Base-by-base conservation (phyloP, 129 eudicot genomes). In the Tagetes erecta region DNA sequence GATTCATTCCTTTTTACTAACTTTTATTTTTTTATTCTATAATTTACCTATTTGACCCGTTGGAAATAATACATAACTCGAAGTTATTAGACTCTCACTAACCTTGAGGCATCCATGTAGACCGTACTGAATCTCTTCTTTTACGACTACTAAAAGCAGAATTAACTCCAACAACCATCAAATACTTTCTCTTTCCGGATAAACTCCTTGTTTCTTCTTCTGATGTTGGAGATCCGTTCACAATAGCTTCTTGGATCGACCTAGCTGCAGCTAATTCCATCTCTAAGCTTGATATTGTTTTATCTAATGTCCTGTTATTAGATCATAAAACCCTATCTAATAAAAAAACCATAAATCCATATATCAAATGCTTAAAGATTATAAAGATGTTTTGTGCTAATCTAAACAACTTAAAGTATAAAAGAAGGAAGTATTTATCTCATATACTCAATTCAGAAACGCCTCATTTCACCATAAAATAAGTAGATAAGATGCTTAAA, bases 41-140 rank as follows among this genome's bases (percentile, higher is more conserved):
- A 20, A 20, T 50, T 50, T 50, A 50, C 3, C 6, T 1, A 50
- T 50, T 55, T 55, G 45, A 63, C 4, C 1, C 1, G 45, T 37
- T 37, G 5, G 8, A 63, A 6, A 63, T 37, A 37, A 59, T 4
- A 63, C 30, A 14, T 39, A 64, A 64, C 49, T 3, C 36, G 2
- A 39, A 64, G 6, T 39, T 12, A 62, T 11, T 11, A 4, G 58
- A 40, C 34, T 58, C 55, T 64, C 42, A 70, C 49, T 55, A 73
- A 88, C 97, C 97, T 92, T 92, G 97, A 12, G 96, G 96, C 97
- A 92, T 88, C 97, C 97, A 92, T 9, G 97, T 92, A 42, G 91
- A 84, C 37, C 97, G 96, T 59, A 92, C 88, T 12, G 97, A 89
- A 81, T 92, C 97, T 82, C 97, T 85, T 84, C 97, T 87, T 83